phyloP scores from a whole-genome alignment of 495 filamentous ascomycete genomes.

The Pseudotulostoma volvatum region DNA sequence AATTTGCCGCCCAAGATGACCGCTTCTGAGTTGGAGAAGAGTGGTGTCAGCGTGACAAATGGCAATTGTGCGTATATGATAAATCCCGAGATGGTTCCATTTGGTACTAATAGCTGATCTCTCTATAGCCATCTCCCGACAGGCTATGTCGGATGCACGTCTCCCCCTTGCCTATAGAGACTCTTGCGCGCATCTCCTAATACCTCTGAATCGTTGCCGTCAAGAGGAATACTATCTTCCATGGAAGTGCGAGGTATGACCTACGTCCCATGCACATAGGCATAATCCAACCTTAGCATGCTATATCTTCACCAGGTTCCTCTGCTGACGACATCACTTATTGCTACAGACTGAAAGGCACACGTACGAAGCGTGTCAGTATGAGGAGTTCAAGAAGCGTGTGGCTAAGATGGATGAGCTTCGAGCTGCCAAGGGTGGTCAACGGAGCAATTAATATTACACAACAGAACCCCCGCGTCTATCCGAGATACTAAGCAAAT shows the following conservation, averaged over 20 bases:
- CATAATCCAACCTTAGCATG: no score
- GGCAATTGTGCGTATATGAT: slow-evolving; percentile 23
- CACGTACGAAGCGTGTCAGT: slow-evolving; percentile 97
- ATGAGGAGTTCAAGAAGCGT: slow-evolving; percentile 94
- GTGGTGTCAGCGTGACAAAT: slow-evolving; percentile 32
- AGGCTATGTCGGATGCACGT: slow-evolving; percentile 83
- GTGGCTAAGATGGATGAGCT: slow-evolving; percentile 98
- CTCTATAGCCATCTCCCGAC: slow-evolving; percentile 48
- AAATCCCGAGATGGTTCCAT: background rate
- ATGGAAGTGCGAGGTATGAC: slow-evolving; percentile 90
- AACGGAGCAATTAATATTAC: slow-evolving; percentile 62
- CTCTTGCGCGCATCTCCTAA: slow-evolving; percentile 82
- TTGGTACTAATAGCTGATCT: slow-evolving; percentile 1
- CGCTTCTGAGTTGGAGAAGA: slow-evolving; percentile 37
- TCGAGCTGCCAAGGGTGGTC: slow-evolving; percentile 67
- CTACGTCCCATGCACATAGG: no score
- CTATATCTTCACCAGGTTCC: background rate
- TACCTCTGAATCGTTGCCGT: slow-evolving; percentile 90
- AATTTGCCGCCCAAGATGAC: no score
- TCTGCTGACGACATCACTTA: background rate
- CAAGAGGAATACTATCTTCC: slow-evolving; percentile 83
- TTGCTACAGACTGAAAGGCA: slow-evolving; percentile 69
- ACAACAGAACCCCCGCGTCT: slow-evolving; percentile 7
- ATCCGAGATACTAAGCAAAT: no score
- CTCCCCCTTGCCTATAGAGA: slow-evolving; percentile 85